Base-by-base conservation (phyloP, 257 asterid genomes). In the Gentiana macrophylla region DNA sequence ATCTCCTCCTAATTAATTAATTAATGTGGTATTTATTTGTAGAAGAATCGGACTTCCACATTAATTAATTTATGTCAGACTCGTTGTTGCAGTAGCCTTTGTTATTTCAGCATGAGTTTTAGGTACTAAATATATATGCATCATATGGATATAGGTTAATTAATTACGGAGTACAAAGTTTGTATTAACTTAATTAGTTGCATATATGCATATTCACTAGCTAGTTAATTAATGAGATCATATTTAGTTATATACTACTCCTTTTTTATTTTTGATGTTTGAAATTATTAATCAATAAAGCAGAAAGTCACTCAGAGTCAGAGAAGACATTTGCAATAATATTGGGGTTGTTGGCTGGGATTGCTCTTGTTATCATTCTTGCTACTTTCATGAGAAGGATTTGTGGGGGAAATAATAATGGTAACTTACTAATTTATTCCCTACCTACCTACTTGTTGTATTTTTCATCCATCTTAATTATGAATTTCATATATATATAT, bases 311-410 rank as follows among this genome's bases (percentile, higher is more conserved):
- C 62, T 70, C 76, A 4, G 90, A 86, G 4, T 71, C 83, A 0
- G 97, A 86, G 84, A 89, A 86, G 73, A 89, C 94, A 66, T 89
- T 84, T 72, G 94, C 97, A 2, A 71, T 89, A 36, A 80, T 89
- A 35, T 81, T 86, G 56, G 94, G 97, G 67, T 66, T 89, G 50
- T 63, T 89, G 57, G 97, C 95, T 51, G 95, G 86, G 50, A 79
- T 78, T 50, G 97, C 95, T 38, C 62, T 86, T 63, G 53, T 86
- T 56, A 89, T 89, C 59, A 79, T 89, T 67, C 76, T 89, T 75
- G 84, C 89, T 57, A 80, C 95, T 54, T 89, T 89, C 69, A 60
- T 86, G 60, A 77, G 83, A 64, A 84, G 93, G 74, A 37, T 73
- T 7, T 76, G 59, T 53, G 74, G 78, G 7, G 73, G 83, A 60